Conservation (phyloP, 140 eudicot genomes). For the Ambrosia hybrid region DNA sequence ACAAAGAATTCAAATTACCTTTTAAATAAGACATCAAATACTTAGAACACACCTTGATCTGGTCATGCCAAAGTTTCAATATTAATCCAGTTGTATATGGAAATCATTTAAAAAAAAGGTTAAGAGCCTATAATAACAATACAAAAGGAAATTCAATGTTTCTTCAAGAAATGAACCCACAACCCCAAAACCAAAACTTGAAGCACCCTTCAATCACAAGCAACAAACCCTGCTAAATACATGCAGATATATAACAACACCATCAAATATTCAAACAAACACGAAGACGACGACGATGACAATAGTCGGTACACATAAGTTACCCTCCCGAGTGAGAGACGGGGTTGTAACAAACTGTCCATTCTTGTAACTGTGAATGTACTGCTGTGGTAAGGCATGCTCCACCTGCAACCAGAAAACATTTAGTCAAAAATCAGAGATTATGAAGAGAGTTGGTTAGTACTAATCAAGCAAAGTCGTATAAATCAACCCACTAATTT, state of each 20-base stretch:
- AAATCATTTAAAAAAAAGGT: neutral
- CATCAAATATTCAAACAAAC: constrained; percentile 21
- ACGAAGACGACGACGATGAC: neutral
- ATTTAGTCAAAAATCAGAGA: neutral
- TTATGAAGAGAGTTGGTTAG: neutral
- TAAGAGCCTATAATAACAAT: neutral
- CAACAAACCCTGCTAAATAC: constrained; percentile 35
- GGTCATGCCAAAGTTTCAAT: neutral
- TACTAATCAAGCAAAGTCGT: too few relatives aligned
- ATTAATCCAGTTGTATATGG: neutral
- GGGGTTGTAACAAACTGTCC: constrained; percentile 84
- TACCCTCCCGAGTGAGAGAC: constrained; percentile 93
- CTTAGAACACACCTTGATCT: neutral
- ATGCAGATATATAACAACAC: constrained; percentile 25
- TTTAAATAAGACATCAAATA: too few relatives aligned
- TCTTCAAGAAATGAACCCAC: constrained; percentile 10
- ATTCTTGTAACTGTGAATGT: constrained; percentile 66
- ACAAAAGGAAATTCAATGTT: neutral
- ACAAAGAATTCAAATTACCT: too few relatives aligned
- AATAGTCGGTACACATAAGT: constrained; percentile 1
- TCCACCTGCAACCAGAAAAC: constrained; percentile 59
- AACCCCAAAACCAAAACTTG: constrained; percentile 17
- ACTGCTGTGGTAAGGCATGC: constrained; percentile 94
- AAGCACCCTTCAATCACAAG: constrained; percentile 24
- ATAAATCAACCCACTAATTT: too few relatives aligned